Evolutionary conservation across 805 yeast species (phyloP).

Genomic region (Maudiozyma saulgeensis): DNA sequence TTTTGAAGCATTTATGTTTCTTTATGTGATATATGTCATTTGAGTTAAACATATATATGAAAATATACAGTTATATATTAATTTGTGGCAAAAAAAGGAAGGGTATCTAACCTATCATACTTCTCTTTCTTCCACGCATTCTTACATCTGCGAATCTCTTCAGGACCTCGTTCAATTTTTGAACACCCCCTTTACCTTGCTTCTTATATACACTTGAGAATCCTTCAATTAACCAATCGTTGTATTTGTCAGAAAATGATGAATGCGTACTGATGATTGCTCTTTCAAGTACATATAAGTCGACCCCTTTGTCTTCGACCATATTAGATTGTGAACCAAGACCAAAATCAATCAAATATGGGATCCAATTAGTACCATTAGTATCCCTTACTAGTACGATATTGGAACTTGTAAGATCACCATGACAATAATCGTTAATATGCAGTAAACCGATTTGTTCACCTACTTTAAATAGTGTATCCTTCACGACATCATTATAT

Average conservation of each 20-base stretch:
- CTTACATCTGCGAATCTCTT: constrained; percentile 74
- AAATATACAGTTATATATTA: neutral
- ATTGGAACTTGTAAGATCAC: constrained; percentile 89
- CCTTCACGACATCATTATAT: constrained; percentile 32
- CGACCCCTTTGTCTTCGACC: constrained; percentile 95
- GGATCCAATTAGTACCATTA: constrained; percentile 26
- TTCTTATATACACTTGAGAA: constrained; percentile 36
- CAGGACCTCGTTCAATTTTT: constrained; percentile 42
- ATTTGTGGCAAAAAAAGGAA: neutral
- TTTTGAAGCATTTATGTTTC: no score
- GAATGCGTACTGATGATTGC: constrained; percentile 92
- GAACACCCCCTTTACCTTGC: constrained; percentile 29
- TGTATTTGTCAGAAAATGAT: constrained; percentile 50
- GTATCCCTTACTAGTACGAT: constrained; percentile 42
- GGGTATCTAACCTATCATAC: constrained; percentile 64
- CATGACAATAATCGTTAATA: constrained; percentile 72
- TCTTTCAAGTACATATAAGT: constrained; percentile 84
- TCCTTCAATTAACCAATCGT: constrained; percentile 64
- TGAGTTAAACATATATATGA: no score
- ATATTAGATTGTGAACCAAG: constrained; percentile 65
- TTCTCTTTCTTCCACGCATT: constrained; percentile 86
- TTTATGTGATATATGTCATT: no score
- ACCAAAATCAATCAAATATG: constrained; percentile 84
- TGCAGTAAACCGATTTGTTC: constrained; percentile 62
- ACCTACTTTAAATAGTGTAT: constrained; percentile 50